Evolutionary conservation across 371 early-diverging fungal genomes (phyloP).

Genomic region (Parasitella parasitica): DNA sequence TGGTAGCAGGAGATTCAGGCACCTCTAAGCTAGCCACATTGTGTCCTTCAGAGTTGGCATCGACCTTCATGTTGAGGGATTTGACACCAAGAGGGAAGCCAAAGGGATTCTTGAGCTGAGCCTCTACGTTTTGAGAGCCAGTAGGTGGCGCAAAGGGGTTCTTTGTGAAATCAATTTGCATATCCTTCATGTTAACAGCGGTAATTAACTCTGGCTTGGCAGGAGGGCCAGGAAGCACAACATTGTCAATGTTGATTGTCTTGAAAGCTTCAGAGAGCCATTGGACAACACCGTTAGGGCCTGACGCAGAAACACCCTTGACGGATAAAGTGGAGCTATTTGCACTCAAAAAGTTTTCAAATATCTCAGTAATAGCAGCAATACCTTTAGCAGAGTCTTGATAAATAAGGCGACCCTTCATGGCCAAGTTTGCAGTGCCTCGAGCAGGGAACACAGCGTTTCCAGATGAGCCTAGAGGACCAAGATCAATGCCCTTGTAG

Average conservation of each 20-base stretch:
- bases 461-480: constrained; percentile 41
- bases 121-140: constrained; percentile 50
- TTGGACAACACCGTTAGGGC: constrained; percentile 50
- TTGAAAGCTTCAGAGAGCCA: constrained; percentile 60
- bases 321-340: constrained; percentile 43
- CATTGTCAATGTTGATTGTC: constrained; percentile 48
- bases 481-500: constrained; percentile 34
- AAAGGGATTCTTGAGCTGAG: constrained; percentile 56
- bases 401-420: constrained; percentile 57
- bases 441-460: constrained; percentile 38
- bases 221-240: constrained; percentile 47
- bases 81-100: constrained; percentile 58
- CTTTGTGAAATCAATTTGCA: constrained; percentile 56
- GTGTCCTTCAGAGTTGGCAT: constrained; percentile 31
- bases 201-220: constrained; percentile 37
- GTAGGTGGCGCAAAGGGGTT: constrained; percentile 49
- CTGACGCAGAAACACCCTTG: constrained; percentile 51
- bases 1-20: constrained; percentile 49
- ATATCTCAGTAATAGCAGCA: constrained; percentile 48
- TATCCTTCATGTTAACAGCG: constrained; percentile 49
- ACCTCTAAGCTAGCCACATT: constrained; percentile 49
- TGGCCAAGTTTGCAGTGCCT: constrained; percentile 27
- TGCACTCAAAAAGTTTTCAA: constrained; percentile 50
- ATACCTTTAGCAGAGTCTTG: constrained; percentile 49
- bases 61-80: constrained; percentile 49